Base-by-base conservation (phyloP, 129 eudicot genomes). In the Solidago caesia region DNA sequence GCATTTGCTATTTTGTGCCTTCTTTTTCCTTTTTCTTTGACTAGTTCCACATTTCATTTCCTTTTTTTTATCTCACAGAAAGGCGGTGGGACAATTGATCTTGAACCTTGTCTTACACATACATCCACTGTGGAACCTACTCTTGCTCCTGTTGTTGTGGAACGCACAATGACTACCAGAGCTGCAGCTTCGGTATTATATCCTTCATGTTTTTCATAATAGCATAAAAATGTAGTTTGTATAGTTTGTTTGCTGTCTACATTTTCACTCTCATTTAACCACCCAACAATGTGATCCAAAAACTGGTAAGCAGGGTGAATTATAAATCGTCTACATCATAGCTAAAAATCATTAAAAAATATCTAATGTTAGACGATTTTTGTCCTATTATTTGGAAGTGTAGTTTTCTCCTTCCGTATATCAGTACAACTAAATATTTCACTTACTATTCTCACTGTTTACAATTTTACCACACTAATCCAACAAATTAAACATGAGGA, bases 91-190 rank as follows among this genome's bases (percentile, higher is more conserved):
- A 85, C 84, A 33, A 87, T 91, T 77, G 99, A 87, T 75, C 92
- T 95, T 48, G 87, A 91, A 65, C 96, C 95, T 8, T 89, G 99
- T 79, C 96, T 95, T 49, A 84, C 96, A 7, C 96, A 95, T 77
- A 87, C 97, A 21, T 95, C 99, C n/a, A 84, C 96, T 43, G 85
- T 95, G 82, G 99, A 95, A 87, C 97, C 99, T 64, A 95, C 99
- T 71, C 92, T 95, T 70, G 99, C 97, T 74, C 99, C 99, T 7
- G 95, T 95, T 58, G 94, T 90, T 62, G 97, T 87, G 78, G 99
- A 91, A 83, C 91, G 97, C 75, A 91, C 96, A 44, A 95, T 91
- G 99, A 95, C 97, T 21, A 95, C 99, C 42, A 84, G 99, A 59
- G 99, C 99, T 76, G 99, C 99, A 68, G 97, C 99, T 79, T 95